phyloP scores from a whole-genome alignment of 768 basidiomycete species.

The Hypholoma fasciculare region DNA sequence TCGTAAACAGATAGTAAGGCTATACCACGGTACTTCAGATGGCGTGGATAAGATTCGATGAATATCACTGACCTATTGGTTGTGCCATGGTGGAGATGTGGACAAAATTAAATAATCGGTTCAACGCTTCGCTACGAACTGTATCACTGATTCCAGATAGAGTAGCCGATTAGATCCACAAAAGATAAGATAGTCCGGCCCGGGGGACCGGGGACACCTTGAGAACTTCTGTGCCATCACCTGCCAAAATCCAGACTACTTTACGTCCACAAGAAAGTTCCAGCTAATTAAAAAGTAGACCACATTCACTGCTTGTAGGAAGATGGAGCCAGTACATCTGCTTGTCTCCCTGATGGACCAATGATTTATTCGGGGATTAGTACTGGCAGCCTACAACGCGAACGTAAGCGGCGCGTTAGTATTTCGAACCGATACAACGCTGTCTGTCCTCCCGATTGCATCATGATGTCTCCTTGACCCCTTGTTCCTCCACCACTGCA shows the following conservation, averaged over 20 bases:
- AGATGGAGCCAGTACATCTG: too few relatives aligned
- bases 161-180: too few relatives aligned
- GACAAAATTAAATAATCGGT: background rate
- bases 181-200: too few relatives aligned
- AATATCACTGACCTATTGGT: slow-evolving; percentile 25
- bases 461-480: background rate
- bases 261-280: too few relatives aligned
- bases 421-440: background rate
- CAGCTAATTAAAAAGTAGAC: too few relatives aligned
- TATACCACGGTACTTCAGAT: slow-evolving; percentile 23
- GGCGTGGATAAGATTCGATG: background rate
- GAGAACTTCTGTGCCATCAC: too few relatives aligned
- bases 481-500: background rate
- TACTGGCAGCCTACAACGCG: background rate
- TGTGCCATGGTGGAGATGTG: slow-evolving; percentile 22
- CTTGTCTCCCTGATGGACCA: too few relatives aligned
- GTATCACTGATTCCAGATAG: too few relatives aligned
- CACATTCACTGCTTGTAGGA: too few relatives aligned
- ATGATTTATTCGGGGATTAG: too few relatives aligned
- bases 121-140: background rate
- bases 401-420: background rate
- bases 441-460: background rate
- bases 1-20: slow-evolving; percentile 96
- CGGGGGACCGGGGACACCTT: too few relatives aligned
- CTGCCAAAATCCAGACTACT: too few relatives aligned